A percentile compares a stretch with the other conserved stretches of the same genome.
Conservation (phyloP, 1,284 basidiomycete species). For the Phellinidium pouzarii region DNA sequence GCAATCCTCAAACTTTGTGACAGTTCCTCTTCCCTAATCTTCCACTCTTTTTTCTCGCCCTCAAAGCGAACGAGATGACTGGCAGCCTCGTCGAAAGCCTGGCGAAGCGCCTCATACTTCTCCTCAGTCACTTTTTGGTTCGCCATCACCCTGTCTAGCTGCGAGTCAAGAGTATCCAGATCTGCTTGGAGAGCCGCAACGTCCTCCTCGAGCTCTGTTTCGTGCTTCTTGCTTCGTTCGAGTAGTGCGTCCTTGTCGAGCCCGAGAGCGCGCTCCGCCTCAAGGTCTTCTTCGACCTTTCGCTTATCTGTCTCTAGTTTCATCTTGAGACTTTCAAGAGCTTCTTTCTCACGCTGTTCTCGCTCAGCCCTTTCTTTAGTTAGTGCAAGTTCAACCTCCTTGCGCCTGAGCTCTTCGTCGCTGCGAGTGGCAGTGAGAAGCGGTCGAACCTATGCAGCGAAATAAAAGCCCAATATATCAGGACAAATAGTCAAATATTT, state of each 20-base stretch:
- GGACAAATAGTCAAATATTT: constrained; percentile 9
- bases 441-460: constrained; percentile 67
- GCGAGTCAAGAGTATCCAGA: constrained; percentile 78
- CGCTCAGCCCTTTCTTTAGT: constrained; percentile 82
- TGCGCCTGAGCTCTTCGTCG: constrained; percentile 87
- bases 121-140: constrained; percentile 74
- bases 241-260: constrained; percentile 85
- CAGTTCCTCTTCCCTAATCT: constrained; percentile 52
- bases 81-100: constrained; percentile 77
- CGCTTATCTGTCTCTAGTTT: constrained; percentile 76
- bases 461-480: constrained; percentile 12
- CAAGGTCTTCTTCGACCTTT: constrained; percentile 76
- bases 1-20: constrained; percentile 46
- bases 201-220: constrained; percentile 83
- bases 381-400: constrained; percentile 80
- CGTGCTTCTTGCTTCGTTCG: constrained; percentile 79
- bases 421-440: constrained; percentile 87
- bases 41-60: constrained; percentile 68
- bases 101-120: constrained; percentile 63
- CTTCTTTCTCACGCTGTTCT: constrained; percentile 75
- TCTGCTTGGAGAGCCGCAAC: constrained; percentile 76
- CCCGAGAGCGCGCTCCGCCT: constrained; percentile 74
- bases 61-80: constrained; percentile 80
- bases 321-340: constrained; percentile 74
- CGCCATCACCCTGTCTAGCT: constrained; percentile 76